Evolutionary conservation across 805 yeast species (phyloP).

Genomic region (Saturnispora hagleri): DNA sequence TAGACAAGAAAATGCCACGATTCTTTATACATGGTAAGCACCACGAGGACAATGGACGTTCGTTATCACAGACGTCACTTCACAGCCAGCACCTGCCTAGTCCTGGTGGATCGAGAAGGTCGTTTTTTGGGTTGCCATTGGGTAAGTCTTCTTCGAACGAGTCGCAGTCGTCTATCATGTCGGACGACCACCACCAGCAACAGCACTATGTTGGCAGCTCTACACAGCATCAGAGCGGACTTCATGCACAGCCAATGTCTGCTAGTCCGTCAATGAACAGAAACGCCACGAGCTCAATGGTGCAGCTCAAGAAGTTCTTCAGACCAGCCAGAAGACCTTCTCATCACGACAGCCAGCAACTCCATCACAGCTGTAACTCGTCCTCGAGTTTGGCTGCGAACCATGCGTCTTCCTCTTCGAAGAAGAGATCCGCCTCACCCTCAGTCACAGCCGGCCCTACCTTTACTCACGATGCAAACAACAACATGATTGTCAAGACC

Average conservation of each 20-base stretch:
- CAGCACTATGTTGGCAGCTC: background rate
- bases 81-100: background rate
- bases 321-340: conserved; percentile 39
- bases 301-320: conserved; percentile 62
- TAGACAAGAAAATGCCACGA: conserved; percentile 8
- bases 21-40: conserved; percentile 9
- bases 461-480: conserved; percentile 32
- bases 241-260: conserved; percentile 1
- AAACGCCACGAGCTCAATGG: conserved; percentile 38
- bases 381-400: background rate
- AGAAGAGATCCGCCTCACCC: conserved; percentile 11
- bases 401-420: conserved; percentile 7
- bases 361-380: conserved; percentile 1
- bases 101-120: conserved; percentile 20
- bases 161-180: conserved; percentile 14
- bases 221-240: background rate
- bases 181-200: conserved; percentile 21
- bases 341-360: conserved; percentile 8
- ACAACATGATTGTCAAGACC: conserved; percentile 32
- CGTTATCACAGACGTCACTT: conserved; percentile 16
- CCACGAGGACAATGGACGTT: conserved; percentile 4
- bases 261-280: conserved; percentile 10
- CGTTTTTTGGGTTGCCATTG: conserved; percentile 23
- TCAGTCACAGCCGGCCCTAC: conserved; percentile 24
- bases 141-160: conserved; percentile 26